Evolutionary conservation across 306 rosid species (phyloP).

Genomic region (Cyamopsis tetragonoloba): DNA sequence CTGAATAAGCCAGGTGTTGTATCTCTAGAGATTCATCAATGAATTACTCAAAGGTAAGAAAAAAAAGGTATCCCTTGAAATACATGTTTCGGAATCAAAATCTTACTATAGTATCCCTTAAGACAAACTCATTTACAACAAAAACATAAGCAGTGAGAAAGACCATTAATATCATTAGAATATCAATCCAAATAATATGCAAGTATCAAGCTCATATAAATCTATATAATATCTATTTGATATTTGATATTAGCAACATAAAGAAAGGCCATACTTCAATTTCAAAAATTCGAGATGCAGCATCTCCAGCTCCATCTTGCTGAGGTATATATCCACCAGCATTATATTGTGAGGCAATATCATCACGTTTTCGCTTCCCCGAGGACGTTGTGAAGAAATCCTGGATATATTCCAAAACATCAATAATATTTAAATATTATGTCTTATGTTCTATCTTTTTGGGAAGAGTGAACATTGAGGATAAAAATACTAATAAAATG

Average conservation of each 20-base stretch:
- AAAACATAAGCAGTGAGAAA: not conserved
- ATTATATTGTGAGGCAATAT: conserved; percentile 61
- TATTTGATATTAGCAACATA: not conserved
- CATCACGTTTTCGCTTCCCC: conserved; percentile 89
- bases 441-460: not conserved
- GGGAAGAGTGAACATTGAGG: not conserved
- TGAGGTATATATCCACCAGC: conserved; percentile 74
- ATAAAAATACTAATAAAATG: not conserved
- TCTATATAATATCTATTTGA: not conserved
- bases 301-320: conserved; percentile 95
- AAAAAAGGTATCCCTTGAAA: not conserved
- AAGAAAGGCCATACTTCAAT: conserved; percentile 50
- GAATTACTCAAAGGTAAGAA: not conserved
- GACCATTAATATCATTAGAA: not conserved
- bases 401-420: conserved; percentile 39
- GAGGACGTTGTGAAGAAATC: conserved; percentile 61
- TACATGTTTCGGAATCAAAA: not conserved
- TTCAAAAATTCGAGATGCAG: conserved; percentile 46
- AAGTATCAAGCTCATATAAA: not conserved
- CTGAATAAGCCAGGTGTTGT: not conserved
- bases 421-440: conserved; percentile 18
- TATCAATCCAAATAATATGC: not conserved
- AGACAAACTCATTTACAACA: not conserved
- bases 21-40: not conserved
- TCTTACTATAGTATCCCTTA: not conserved